A percentile compares a stretch with the other conserved stretches of the same genome.
phyloP scores from a whole-genome alignment of 176 grass and related monocot species.

The Puccinellia tenuiflora region DNA sequence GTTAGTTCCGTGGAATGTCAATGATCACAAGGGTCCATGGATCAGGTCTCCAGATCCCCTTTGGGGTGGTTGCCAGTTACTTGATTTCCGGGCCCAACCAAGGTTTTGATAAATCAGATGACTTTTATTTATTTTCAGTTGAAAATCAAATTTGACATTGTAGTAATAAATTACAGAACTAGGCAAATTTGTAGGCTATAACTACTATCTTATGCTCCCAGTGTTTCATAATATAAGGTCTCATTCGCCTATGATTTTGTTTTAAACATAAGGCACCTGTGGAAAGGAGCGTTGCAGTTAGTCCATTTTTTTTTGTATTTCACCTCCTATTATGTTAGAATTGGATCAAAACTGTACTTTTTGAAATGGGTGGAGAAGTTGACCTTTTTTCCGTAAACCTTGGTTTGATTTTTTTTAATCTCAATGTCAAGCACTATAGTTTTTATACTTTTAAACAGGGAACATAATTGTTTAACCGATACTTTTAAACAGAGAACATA shows the following conservation, averaged over 20 bases:
- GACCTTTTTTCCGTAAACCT: neutral
- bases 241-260: neutral
- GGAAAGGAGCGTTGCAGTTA: neutral
- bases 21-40: neutral
- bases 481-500: neutral
- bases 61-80: neutral
- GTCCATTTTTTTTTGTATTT: neutral
- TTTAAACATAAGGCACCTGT: neutral
- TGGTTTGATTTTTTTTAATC: neutral
- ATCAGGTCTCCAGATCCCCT: constrained; percentile 8
- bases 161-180: neutral
- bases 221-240: neutral
- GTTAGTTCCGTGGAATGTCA: constrained; percentile 3
- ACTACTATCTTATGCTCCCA: neutral
- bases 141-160: neutral
- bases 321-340: neutral
- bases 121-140: constrained; percentile 27
- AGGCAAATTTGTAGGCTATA: neutral
- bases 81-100: neutral
- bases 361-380: neutral
- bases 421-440: neutral
- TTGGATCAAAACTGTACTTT: neutral
- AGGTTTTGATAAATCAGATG: neutral
- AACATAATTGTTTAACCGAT: neutral
- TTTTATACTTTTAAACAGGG: neutral